Conservation (phyloP, 2,329 filamentous ascomycete genomes). For the Thelonectria rubi region DNA sequence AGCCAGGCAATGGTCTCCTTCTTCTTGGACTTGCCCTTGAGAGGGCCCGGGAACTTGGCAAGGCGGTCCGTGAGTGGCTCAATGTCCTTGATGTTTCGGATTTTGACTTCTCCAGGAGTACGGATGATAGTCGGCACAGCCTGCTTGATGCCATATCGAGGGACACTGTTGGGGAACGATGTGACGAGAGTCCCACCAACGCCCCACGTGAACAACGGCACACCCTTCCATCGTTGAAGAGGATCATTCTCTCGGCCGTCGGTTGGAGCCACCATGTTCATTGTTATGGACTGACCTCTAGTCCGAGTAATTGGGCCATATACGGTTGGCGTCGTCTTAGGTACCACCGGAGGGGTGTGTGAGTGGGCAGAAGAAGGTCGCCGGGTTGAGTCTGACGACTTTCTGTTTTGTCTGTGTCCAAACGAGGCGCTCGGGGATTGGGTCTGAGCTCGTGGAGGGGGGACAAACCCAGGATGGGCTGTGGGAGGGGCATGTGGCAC, state of each 20-base stretch:
- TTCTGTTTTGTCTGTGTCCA: slow-evolving; percentile 47
- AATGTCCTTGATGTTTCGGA: slow-evolving; percentile 79
- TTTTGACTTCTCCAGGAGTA: slow-evolving; percentile 81
- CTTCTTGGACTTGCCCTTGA: slow-evolving; percentile 92
- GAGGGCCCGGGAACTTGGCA: slow-evolving; percentile 86
- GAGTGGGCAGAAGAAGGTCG: slow-evolving; percentile 64
- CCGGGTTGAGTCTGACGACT: slow-evolving; percentile 55
- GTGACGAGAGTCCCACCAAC: slow-evolving; percentile 84
- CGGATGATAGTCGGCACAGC: slow-evolving; percentile 80
- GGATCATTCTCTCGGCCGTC: slow-evolving; percentile 77
- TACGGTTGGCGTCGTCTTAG: slow-evolving; percentile 39
- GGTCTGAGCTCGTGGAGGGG: slow-evolving; percentile 68
- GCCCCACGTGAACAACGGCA: slow-evolving; percentile 87
- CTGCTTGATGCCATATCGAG: slow-evolving; percentile 82
- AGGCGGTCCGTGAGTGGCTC: slow-evolving; percentile 76
- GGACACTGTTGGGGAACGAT: slow-evolving; percentile 88
- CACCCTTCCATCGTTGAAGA: slow-evolving; percentile 89
- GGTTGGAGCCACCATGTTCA: slow-evolving; percentile 69
- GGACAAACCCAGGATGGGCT: slow-evolving; percentile 56
- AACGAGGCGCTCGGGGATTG: slow-evolving; percentile 66
- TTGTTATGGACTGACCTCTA: slow-evolving; percentile 62
- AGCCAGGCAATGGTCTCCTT: slow-evolving; percentile 91
- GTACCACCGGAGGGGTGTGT: slow-evolving; percentile 49
- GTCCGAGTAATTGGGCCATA: slow-evolving; percentile 51
- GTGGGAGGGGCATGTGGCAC: slow-evolving; percentile 50